Percentiles rank a stretch among this genome's conserved stretches.
phyloP scores from a whole-genome alignment of 2,329 filamentous ascomycete species.

The Endothia cerciana region DNA sequence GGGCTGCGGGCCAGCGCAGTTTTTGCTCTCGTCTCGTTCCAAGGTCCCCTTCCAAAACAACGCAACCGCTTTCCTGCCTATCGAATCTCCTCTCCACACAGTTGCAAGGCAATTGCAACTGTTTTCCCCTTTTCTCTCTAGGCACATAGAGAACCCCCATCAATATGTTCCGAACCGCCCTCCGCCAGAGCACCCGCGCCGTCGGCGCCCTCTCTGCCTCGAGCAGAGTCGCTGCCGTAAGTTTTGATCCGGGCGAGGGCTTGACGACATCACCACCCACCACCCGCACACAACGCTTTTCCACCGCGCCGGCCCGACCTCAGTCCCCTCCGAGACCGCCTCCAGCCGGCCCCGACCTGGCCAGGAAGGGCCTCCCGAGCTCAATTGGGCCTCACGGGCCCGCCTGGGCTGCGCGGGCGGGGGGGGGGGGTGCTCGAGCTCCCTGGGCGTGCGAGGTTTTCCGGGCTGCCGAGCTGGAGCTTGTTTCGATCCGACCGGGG shows the following conservation, averaged over 20 bases:
- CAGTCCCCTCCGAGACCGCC: slow-evolving; percentile 51
- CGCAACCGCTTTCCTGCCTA: slow-evolving; percentile 46
- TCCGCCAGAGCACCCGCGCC: slow-evolving; percentile 94
- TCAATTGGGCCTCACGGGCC: slow-evolving; percentile 44
- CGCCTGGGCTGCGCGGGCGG: slow-evolving; percentile 42
- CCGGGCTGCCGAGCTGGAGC: slow-evolving; percentile 39
- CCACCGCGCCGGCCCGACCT: slow-evolving; percentile 43
- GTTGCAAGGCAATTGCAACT: slow-evolving; percentile 67
- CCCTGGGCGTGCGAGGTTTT: slow-evolving; percentile 22
- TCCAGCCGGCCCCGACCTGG: slow-evolving; percentile 43
- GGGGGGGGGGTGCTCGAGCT: too few species aligned
- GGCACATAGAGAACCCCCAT: slow-evolving; percentile 57
- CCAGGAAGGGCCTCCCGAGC: slow-evolving; percentile 37
- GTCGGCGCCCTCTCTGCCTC: slow-evolving; percentile 91
- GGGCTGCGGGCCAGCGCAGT: slow-evolving; percentile 18
- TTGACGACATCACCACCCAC: slow-evolving; percentile 23
- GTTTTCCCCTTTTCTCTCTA: slow-evolving; percentile 55
- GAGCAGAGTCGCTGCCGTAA: slow-evolving; percentile 91
- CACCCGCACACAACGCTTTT: slow-evolving; percentile 32
- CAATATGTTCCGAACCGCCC: slow-evolving; percentile 96
- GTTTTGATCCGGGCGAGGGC: slow-evolving; percentile 50
- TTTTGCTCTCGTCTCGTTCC: slow-evolving; percentile 30
- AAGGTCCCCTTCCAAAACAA: slow-evolving; percentile 28
- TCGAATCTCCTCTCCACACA: slow-evolving; percentile 65
- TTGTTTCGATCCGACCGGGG: slow-evolving; percentile 26